Evolutionary conservation across 306 rosid genomes (phyloP).

Genomic region (Spatholobus suberectus): DNA sequence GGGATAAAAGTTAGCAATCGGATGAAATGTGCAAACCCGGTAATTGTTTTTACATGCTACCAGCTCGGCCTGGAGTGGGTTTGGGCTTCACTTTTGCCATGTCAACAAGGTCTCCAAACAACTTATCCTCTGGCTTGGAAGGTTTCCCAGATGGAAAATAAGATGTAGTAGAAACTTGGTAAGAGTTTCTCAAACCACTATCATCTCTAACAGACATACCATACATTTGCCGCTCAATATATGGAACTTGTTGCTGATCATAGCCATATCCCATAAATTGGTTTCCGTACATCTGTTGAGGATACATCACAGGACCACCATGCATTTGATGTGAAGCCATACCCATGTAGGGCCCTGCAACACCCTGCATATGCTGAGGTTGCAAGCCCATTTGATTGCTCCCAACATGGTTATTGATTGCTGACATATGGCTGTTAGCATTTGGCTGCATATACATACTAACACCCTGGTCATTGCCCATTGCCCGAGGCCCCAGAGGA

Average conservation of each 20-base stretch:
- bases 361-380: constrained; percentile 57
- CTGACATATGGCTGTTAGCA: constrained; percentile 58
- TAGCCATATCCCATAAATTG: constrained; percentile 73
- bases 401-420: constrained; percentile 61
- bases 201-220: constrained; percentile 75
- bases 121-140: constrained; percentile 88
- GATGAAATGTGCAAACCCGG: constrained; percentile 43
- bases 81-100: constrained; percentile 88
- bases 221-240: constrained; percentile 82
- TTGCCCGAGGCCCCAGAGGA: constrained; percentile 63
- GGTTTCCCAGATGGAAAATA: constrained; percentile 73
- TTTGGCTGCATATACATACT: constrained; percentile 84
- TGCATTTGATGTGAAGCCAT: constrained; percentile 65
- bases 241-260: constrained; percentile 70
- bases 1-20: constrained; percentile 43
- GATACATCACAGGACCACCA: constrained; percentile 58
- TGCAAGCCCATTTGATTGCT: constrained; percentile 68
- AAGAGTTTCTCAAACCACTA: constrained; percentile 61
- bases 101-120: constrained; percentile 95
- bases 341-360: constrained; percentile 63
- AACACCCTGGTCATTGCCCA: constrained; percentile 63
- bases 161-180: constrained; percentile 65
- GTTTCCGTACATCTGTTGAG: constrained; percentile 87
- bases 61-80: constrained; percentile 67
- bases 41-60: constrained; percentile 60